Evolutionary conservation across 495 filamentous ascomycete genomes (phyloP), one percentile per base, ranked within the genome.

Genomic region (Penicillium canescens): DNA sequence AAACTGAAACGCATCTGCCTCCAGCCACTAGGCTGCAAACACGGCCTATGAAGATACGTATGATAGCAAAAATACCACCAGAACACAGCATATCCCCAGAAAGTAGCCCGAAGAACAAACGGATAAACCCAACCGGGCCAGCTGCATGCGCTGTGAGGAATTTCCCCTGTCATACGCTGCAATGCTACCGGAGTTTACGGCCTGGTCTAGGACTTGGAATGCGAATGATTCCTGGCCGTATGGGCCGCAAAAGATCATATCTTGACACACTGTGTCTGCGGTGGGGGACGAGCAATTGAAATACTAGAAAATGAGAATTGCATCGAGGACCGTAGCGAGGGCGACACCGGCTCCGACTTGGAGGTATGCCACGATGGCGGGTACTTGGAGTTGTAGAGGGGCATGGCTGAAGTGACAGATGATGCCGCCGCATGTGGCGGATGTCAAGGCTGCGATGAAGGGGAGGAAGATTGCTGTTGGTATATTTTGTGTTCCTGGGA

Each of bases 201-300:
- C 62, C 12, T 50, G 18, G 9, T 68, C 68, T 6, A 71, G 52
- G 12, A 54, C 42, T 42, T 67, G 68, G 10, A 71, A 55, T 11
- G 71, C 67, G 21, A 70, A 72, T 13, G 60, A 46, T 11, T 54
- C 69, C 39, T 71, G 70, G 1, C 65, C 67, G 23, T 70, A 71
- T 6, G 72, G 69, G 0, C 69, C 69, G 55, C 65, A 68, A 13
- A 74, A 8, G 8, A 73, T 67, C 69, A 75, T 73, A 39, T 75
- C 70, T 45, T 67, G 57, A 31, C 59, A 68, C 11, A 69, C 59
- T 24, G 60, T 60, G 2, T 63, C 58, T 6, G 59, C 18, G 6
- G 42, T 7, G 6, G 60, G 59, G 13, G 57, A 57, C n/a, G 42
- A 33, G 13, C 48, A 52, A 43, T 63, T 49, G 41, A 72, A 67